Evolutionary conservation across 2,329 filamentous ascomycete species (phyloP), one percentile per base, ranked within the genome.

Genomic region (Neocucurbitaria cava): DNA sequence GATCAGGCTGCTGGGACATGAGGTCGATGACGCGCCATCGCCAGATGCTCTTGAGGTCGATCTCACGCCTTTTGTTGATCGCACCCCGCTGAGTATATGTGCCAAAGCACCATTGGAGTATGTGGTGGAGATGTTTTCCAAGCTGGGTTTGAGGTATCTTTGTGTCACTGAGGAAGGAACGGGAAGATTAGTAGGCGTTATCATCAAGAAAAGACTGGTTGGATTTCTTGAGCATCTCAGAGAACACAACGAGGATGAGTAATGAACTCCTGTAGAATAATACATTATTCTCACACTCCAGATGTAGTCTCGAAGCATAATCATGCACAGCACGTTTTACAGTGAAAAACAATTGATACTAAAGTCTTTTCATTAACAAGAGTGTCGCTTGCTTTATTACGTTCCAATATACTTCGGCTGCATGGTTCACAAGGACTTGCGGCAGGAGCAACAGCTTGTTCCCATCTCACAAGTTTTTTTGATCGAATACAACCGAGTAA

Each of bases 121-220:
- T 67, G 82, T 79, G 0, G 81, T 85, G 1, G 84, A 86, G 69
- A 82, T 87, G 79, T 86, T 87, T 73, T 80, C 79, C 3, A 85
- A 85, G 64, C 62, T 87, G 38, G 84, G 84, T 0, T 58, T 86
- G 59, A 71, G 83, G 53, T 78, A 85, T 71, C 56, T 86, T 39
- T 80, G 83, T 78, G 82, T 86, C 5, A 77, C 81, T 1, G 82
- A 83, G 56, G 80, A 84, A 54, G 81, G 82, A 1, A 82, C 76
- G 20, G 78, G 82, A 1, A 74, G 61, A 56, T 68, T 85, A 42
- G 70, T 83, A 3, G 83, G 84, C 0, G 81, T 86, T 0, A 77
- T 85, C 24, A 83, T 86, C 52, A 87, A 86, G 77, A 87, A 86
- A 74, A 72, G 83, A 47, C 58, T 86, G 45, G 80, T 86, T 3